Base-by-base conservation (phyloP, 768 basidiomycete species). In the Termitomyces sp. region DNA sequence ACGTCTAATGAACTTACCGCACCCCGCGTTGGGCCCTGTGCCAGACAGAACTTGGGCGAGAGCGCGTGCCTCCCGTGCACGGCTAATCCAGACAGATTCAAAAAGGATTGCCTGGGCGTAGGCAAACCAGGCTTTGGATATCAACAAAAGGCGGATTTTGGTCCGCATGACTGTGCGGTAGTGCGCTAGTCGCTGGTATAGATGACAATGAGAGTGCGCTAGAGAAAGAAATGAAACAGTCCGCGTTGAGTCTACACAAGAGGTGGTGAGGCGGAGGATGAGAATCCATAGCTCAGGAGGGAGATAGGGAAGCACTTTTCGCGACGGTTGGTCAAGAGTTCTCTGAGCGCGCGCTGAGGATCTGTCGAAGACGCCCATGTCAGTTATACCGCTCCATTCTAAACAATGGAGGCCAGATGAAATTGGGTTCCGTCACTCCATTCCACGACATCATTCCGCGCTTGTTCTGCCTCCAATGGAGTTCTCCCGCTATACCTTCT, bases 21-120 rank as follows among this genome's bases (percentile, higher is more conserved):
- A 60, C 12, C 58, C 53, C 29, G 44, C 42, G 59, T 54, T 41
- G 48, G 62, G 31, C 71, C 71, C 67, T 78, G 72, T 69, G n/a
- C 75, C 71, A 8, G 54, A 56, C 38, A 81, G 66, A 23, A 66
- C 62, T 17, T 48, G 65, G 59, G 66, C 84, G 64, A 70, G 71
- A 65, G 65, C 76, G 71, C 60, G 76, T 0, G 84, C 81, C 59
- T 84, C 78, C 38, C 71, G 67, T 21, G 80, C 80, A 37, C 79
- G 72, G 51, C 75, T 75, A 63, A 90, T 83, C 89, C 89, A 89
- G 37, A 89, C 78, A 66, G 81, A 84, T 64, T 89, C 85, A 70
- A 79, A 89, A 17, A 89, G 68, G 42, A 82, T 77, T 54, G 80
- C 78, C 62, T 83, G 82, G 4, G 77, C 72, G 51, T 81, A 74